phyloP scores from a whole-genome alignment of 495 filamentous ascomycete genomes.

The Penicillium pulvis region DNA sequence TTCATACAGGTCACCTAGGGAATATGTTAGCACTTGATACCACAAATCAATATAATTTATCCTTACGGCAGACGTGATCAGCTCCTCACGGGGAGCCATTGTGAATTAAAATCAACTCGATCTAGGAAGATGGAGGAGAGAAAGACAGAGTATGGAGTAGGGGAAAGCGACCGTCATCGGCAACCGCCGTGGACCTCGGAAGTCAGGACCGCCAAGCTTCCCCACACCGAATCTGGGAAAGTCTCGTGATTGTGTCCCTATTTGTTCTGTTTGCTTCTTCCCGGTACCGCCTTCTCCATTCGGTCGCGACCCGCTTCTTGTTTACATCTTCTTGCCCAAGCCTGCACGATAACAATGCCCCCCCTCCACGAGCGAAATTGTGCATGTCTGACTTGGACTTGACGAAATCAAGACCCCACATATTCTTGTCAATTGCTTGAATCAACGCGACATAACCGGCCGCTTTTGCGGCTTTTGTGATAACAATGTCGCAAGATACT shows the following conservation, averaged over 20 bases:
- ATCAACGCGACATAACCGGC: constrained; percentile 11
- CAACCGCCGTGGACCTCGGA: constrained; percentile 46
- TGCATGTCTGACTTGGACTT: constrained; percentile 15
- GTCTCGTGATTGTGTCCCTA: constrained; percentile 36
- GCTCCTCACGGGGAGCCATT: constrained; percentile 79
- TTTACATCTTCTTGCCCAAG: constrained; percentile 27
- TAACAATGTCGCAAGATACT: constrained; percentile 74
- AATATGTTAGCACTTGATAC: constrained; percentile 17
- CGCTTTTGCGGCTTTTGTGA: constrained; percentile 36
- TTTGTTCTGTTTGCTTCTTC: constrained; percentile 14
- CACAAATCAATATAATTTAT: neutral
- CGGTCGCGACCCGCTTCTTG: constrained; percentile 22
- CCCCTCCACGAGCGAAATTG: constrained; percentile 15
- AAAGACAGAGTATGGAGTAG: constrained; percentile 14
- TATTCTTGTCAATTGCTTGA: neutral
- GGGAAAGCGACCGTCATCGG: constrained; percentile 28
- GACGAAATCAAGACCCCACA: constrained; percentile 3
- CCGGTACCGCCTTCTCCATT: constrained; percentile 6
- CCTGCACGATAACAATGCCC: constrained; percentile 23
- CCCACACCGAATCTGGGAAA: constrained; percentile 33
- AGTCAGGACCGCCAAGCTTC: constrained; percentile 37
- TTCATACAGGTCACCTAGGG: constrained; percentile 44
- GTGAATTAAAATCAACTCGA: constrained; percentile 29
- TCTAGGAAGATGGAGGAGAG: constrained; percentile 15
- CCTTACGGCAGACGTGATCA: constrained; percentile 79